phyloP scores from a whole-genome alignment of 169 alveolate genomes.

The Perkinsus chesapeaki region DNA sequence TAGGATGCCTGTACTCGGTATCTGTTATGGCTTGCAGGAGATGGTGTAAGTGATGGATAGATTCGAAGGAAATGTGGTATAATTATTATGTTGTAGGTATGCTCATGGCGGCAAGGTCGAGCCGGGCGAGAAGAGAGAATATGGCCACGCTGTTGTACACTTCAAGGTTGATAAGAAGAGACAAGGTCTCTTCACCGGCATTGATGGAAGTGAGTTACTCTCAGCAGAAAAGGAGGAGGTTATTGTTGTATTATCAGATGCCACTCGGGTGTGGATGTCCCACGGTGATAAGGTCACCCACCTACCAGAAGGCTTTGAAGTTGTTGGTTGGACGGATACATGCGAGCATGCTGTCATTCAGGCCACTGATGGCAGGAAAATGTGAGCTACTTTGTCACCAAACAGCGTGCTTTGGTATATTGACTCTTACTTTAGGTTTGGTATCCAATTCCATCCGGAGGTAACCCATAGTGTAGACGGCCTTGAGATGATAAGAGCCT shows the following conservation, averaged over 20 bases:
- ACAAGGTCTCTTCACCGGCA: neutral
- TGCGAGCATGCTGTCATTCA: neutral
- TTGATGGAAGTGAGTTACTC: neutral
- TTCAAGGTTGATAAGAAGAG: neutral
- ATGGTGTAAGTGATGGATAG: conserved; percentile 13
- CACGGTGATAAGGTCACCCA: conserved; percentile 42
- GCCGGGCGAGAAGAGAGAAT: conserved; percentile 26
- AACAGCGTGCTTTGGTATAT: neutral
- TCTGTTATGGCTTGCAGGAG: conserved; percentile 51
- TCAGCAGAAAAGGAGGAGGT: neutral
- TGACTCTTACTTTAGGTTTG: conserved; percentile 4
- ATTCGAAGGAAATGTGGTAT: neutral
- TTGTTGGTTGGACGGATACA: neutral
- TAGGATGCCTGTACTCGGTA: conserved; percentile 38
- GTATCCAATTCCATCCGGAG: conserved; percentile 52
- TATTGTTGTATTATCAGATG: neutral
- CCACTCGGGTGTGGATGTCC: conserved; percentile 43
- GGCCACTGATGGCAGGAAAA: neutral
- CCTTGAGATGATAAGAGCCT: conserved; percentile 32
- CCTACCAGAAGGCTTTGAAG: conserved; percentile 19
- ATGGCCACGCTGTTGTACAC: conserved; percentile 21
- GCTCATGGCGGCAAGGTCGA: conserved; percentile 30
- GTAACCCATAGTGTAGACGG: conserved; percentile 46
- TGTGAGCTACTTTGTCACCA: neutral
- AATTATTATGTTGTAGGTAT: neutral